Base-by-base conservation (phyloP, 2,329 filamentous ascomycete species). In the Penicillium thymicola region DNA sequence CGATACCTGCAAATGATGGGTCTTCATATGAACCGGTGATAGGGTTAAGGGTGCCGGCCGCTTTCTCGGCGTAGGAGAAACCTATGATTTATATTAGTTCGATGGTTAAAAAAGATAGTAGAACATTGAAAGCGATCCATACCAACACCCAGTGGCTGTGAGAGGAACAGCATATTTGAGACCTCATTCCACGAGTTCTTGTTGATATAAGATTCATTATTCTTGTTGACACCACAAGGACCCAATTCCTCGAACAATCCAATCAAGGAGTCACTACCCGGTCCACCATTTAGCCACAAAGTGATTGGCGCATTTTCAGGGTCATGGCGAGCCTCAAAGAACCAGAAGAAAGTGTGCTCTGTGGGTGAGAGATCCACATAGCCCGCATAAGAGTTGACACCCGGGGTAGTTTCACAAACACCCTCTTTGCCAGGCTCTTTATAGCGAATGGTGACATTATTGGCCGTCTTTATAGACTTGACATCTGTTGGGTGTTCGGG, bases 111-210 rank as follows among this genome's bases (percentile, higher is more conserved):
- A 18, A 18, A n/a, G 10, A 23, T 18, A n/a, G 36, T n/a, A 13
- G 36, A 40, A 5, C 7, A 30, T n/a, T 14, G 16, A 32, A 21
- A 11, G 18, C 11, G 23, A 11, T 46, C 42, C 65, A 44, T 70
- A 74, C 83, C 83, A 28, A 81, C 79, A 34, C 82, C 82, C n/a
- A 83, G 74, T 10, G 84, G 84, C 69, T 87, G 83, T 52, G 82
- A 83, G 50, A 87, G 74, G 70, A 85, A 87, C 10, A 87, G 72
- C 70, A 87, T 73, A 66, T 85, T 86, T 36, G 79, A 82, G 27
- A 79, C 79, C 58, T 84, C 80, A 62, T 79, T 85, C 82, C 82
- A 87, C 9, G 79, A 79, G 71, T 84, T 81, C 5, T 82, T 82
- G 65, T 87, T 87, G 67, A 79, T 70, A 61, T 75, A 72, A 14